Base-by-base conservation (phyloP, 192 early-diverging fungal genomes). In the Piromyces finnis region DNA sequence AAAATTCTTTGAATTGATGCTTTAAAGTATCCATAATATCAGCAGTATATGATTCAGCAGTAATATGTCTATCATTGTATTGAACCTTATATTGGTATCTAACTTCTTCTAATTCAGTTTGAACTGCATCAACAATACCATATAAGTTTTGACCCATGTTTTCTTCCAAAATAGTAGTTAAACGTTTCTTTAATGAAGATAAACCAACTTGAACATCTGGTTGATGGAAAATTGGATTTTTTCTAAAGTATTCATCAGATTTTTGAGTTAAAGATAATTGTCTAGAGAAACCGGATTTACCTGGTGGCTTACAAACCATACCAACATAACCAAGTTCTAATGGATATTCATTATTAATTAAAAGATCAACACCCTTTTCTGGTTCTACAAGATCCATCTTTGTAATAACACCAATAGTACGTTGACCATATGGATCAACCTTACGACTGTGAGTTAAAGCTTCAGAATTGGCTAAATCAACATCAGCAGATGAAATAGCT, bases 31-130 rank as follows among this genome's bases (percentile, higher is more conserved):
- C 97, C 82, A 99, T 94, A 17, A 93, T 91, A 79, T 99, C 97
- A 6, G 96, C 94, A 78, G 94, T 94, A 86, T 99, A 99, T 26
- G 94, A 94, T 86, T 99, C 96, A 51, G 97, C 92, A 28, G 94
- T 94, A 80, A 99, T 94, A 29, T 91, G 88, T 81, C 95, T 93
- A 85, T 99, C 97, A 81, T 98, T 98, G 89, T 98, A 99, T 78
- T 96, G 95, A 16, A 99, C 97, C 85, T 99, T 99, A 88, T 96
- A 97, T 87, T 98, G 95, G 84, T 99, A 99, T 18, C 92, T 90
- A 16, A 96, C 91, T 85, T 99, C 96, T 79, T 98, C 96, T 59
- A 99, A 88, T 82, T 99, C 96, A 81, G 83, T 87, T 81, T 98
- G 94, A n/a, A 99, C 97, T 0, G 94, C 93, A 79, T 96, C 93